Base-by-base conservation (phyloP, 257 asterid genomes). In the Solanum raphanifolium region DNA sequence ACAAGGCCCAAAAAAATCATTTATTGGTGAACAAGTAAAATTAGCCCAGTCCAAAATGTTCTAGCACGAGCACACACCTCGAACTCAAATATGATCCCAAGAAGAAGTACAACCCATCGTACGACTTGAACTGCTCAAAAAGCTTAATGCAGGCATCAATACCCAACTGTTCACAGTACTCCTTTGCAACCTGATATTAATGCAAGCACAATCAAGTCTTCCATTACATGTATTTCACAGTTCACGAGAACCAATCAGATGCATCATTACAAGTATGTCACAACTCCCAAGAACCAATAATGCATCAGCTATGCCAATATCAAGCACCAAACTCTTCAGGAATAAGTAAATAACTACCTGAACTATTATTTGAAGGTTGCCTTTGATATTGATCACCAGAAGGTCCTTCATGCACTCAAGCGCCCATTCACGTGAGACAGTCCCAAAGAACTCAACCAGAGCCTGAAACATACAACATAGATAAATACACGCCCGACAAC, bases 1-100 rank as follows among this genome's bases (percentile, higher is more conserved):
- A 87, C 43, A 29, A 18, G 69, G 43, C 69, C 86, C 43, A 82
- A 48, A 10, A 46, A 31, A 31, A 58, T 82, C 21, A 82, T 9
- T 48, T 18, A 82, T 48, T 48, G 43, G 10, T 0, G 9, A 82
- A 82, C 20, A 52, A 52, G 13, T 29, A 82, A 82, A 81, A 48
- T 29, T 48, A 52, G 43, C 31, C 31, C 31, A 32, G 39, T 82
- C 21, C 71, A 82, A 82, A 82, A 48, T 82, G 86, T 48, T 7
- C 69, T 29, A 32, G 58, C 43, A 46, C 8, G 21, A 48, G 83
- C 9, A 79, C 48, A 86, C 71, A 97, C 99, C 99, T 97, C 85
- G 99, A 95, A 93, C 99, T 97, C 94, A 97, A 91, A 91, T 97
- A 97, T 21, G 99, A 97, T 48, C 99, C 99, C 91, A 97, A 91